phyloP scores from a whole-genome alignment of 495 filamentous ascomycete species.

The Penicillium macrosclerotiorum region DNA sequence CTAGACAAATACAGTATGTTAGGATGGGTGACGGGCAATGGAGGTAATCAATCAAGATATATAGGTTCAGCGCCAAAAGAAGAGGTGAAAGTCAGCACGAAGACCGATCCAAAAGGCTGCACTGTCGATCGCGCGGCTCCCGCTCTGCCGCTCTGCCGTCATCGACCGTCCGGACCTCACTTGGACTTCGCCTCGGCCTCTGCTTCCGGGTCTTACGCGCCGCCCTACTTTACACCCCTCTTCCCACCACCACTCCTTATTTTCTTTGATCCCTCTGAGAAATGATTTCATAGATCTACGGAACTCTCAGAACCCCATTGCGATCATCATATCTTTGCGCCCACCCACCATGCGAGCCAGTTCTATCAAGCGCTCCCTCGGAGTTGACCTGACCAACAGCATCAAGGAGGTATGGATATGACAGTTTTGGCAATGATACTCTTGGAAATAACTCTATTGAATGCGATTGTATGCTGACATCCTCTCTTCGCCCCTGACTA shows the following conservation, averaged over 20 bases:
- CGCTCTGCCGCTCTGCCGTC: conserved; percentile 23
- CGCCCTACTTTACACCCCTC: conserved; percentile 3
- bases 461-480: conserved; percentile 15
- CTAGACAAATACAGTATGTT: too few relatives aligned
- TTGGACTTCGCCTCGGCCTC: conserved; percentile 15
- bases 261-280: not conserved
- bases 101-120: too few relatives aligned
- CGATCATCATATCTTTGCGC: conserved; percentile 7
- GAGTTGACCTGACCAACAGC: conserved; percentile 51
- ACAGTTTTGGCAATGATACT: not conserved
- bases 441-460: not conserved
- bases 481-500: conserved; percentile 30
- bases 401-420: conserved; percentile 60
- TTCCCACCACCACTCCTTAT: not conserved
- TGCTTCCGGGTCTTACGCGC: conserved; percentile 17
- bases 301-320: not conserved
- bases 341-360: conserved; percentile 53
- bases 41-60: too few relatives aligned
- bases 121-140: conserved; percentile 4
- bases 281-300: not conserved
- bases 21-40: too few relatives aligned
- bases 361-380: conserved; percentile 62
- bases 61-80: too few relatives aligned
- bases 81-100: too few relatives aligned
- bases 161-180: too few relatives aligned